Percentiles rank a stretch among this genome's conserved stretches.
phyloP scores from a whole-genome alignment of 352 stramenopile genomes.

The Phytophthora vignae region DNA sequence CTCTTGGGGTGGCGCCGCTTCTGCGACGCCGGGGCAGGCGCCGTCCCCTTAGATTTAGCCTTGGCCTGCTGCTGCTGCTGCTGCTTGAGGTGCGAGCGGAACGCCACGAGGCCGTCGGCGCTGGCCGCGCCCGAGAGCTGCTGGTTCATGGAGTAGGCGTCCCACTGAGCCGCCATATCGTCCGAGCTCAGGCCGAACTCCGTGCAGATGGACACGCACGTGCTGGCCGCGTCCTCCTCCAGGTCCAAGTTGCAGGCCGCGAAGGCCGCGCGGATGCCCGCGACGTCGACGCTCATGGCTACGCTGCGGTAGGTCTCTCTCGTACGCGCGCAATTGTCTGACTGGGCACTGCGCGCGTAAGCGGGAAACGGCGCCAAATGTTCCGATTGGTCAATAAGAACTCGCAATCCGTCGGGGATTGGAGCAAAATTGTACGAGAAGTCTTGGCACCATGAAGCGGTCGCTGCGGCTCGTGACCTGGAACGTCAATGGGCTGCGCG shows the following conservation, averaged over 20 bases:
- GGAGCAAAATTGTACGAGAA: constrained; percentile 10
- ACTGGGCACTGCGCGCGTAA: constrained; percentile 5
- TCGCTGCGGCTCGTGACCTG: constrained; percentile 74
- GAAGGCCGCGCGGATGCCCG: constrained; percentile 75
- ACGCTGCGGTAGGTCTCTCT: neutral
- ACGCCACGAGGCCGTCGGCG: constrained; percentile 66
- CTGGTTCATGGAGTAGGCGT: constrained; percentile 90
- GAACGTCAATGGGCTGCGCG: constrained; percentile 89
- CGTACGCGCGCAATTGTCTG: constrained; percentile 16
- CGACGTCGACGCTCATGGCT: constrained; percentile 65
- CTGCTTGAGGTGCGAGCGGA: constrained; percentile 77
- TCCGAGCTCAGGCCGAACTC: constrained; percentile 85
- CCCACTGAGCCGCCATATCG: constrained; percentile 82
- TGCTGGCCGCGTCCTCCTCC: constrained; percentile 65
- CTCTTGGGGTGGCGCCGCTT: constrained; percentile 65
- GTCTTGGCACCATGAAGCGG: constrained; percentile 21
- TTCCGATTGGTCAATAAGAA: constrained; percentile 48
- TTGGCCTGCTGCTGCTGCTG: constrained; percentile 53
- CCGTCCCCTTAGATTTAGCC: constrained; percentile 41
- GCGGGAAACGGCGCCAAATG: constrained; percentile 45
- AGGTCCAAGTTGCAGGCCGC: constrained; percentile 80
- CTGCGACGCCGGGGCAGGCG: constrained; percentile 24
- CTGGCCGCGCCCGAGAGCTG: constrained; percentile 67
- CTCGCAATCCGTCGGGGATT: neutral
- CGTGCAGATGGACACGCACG: constrained; percentile 72